phyloP scores from a whole-genome alignment of 2,329 filamentous ascomycete genomes.

The Phyllosticta citribraziliensis region DNA sequence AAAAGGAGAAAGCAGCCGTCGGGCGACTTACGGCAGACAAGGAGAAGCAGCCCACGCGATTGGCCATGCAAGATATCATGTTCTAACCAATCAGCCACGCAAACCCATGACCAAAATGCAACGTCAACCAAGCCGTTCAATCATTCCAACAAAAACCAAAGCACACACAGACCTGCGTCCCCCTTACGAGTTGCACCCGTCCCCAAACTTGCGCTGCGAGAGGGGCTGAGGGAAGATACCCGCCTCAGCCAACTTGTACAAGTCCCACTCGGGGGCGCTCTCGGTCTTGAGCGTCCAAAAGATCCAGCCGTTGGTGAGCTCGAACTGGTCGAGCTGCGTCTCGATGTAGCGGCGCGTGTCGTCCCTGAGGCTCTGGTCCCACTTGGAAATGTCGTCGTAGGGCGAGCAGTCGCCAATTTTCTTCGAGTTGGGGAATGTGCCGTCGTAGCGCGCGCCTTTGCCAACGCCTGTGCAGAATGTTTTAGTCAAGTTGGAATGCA shows the following conservation, averaged over 20 bases:
- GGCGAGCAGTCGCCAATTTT: constrained; percentile 45
- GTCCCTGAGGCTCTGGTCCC: constrained; percentile 35
- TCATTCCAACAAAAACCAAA: too few relatives aligned
- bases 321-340: constrained; percentile 44
- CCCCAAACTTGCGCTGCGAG: constrained; percentile 17
- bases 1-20: too few relatives aligned
- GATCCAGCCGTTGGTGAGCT: constrained; percentile 45
- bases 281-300: constrained; percentile 54
- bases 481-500: neutral
- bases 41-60: too few relatives aligned
- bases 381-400: constrained; percentile 39
- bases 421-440: constrained; percentile 38
- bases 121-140: too few relatives aligned
- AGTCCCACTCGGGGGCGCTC: constrained; percentile 43
- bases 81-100: too few relatives aligned
- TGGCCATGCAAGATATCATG: too few relatives aligned
- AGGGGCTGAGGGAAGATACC: constrained; percentile 41
- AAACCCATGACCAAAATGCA: too few relatives aligned
- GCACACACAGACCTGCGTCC: neutral
- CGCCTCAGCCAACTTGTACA: constrained; percentile 38
- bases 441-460: constrained; percentile 51
- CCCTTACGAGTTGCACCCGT: neutral
- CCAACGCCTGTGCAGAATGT: constrained; percentile 36
- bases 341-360: constrained; percentile 43
- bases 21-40: too few relatives aligned